Base-by-base conservation (phyloP, 106 monocot genomes). In the Posidonia australis region DNA sequence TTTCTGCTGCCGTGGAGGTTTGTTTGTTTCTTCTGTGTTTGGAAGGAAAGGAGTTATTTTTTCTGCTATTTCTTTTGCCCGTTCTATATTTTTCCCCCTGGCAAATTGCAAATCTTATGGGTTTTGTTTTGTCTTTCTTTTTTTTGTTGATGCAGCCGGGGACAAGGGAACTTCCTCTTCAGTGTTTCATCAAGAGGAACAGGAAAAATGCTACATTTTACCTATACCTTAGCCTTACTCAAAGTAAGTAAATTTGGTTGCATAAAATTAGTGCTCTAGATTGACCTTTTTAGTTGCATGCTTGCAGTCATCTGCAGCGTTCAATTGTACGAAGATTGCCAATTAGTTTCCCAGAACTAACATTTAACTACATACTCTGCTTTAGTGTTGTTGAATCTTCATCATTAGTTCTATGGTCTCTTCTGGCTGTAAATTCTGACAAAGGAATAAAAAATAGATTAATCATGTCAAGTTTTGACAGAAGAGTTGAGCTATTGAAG, bases 171-270 rank as follows among this genome's bases (percentile, higher is more conserved):
- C 24, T 58, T 31, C 79, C 84, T 4, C 80, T 90, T 30, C 82
- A 85, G 54, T 90, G 85, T 67, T 90, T 85, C 42, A 90, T 90
- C 44, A 80, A 76, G 58, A 85, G 89, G 78, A 85, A 85, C 70
- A 85, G 70, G 77, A 82, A 73, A 70, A 80, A 63, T 41, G 80
- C 79, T 0, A 80, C 82, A 3, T 90, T 80, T 60, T 83, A 63
- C 49, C 76, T 90, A 10, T 82, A 82, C 62, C 82, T 90, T 29
- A 60, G 80, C 69, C 30, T 85, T 49, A 85, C 82, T 0, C 77
- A 80, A 22, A 63, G 89, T 90, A 67, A 74, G 85, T 78, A 36
- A 44, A 19, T 62, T 58, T 5, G 16, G 23, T 54, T 54, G 2
- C 53, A 4, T 36, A 4, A 36, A n/a, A 36, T 36, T 36, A 4